Conservation (phyloP, 2,329 filamentous ascomycete species). For the Lachnellula cervina region DNA sequence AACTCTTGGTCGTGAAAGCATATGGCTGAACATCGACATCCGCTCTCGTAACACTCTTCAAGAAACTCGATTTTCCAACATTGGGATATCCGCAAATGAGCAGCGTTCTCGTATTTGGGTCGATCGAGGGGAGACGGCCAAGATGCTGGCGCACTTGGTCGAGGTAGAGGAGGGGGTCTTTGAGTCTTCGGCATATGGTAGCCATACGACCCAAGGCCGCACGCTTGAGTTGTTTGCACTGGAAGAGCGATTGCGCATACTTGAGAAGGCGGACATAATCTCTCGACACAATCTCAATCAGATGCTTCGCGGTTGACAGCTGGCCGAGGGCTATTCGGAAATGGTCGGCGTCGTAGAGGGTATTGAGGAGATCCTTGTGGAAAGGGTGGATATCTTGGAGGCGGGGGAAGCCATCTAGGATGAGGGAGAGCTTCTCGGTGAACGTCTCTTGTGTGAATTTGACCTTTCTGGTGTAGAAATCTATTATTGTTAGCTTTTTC, state of each 20-base stretch:
- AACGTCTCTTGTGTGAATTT: conserved; percentile 98
- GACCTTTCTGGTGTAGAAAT: conserved; percentile 96
- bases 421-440: conserved; percentile 83
- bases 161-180: conserved; percentile 90
- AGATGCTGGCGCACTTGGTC: conserved; percentile 97
- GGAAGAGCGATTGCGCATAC: conserved; percentile 94
- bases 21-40: conserved; percentile 98
- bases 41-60: conserved; percentile 85
- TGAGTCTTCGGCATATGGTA: conserved; percentile 89
- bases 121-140: conserved; percentile 95
- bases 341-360: conserved; percentile 96
- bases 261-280: conserved; percentile 96
- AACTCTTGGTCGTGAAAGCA: conserved; percentile 94
- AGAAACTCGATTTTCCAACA: conserved; percentile 93
- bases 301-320: conserved; percentile 88
- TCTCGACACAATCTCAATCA: conserved; percentile 92
- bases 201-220: conserved; percentile 97
- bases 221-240: conserved; percentile 98
- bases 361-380: conserved; percentile 83
- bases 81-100: conserved; percentile 98
- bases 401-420: conserved; percentile 88
- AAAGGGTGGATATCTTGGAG: conserved; percentile 95
- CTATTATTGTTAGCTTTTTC: conserved; percentile 38
- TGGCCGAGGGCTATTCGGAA: conserved; percentile 96
- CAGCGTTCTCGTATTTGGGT: conserved; percentile 93